Conservation (phyloP, 1,139 yeast genomes). For the Blastobotrys serpentis region DNA sequence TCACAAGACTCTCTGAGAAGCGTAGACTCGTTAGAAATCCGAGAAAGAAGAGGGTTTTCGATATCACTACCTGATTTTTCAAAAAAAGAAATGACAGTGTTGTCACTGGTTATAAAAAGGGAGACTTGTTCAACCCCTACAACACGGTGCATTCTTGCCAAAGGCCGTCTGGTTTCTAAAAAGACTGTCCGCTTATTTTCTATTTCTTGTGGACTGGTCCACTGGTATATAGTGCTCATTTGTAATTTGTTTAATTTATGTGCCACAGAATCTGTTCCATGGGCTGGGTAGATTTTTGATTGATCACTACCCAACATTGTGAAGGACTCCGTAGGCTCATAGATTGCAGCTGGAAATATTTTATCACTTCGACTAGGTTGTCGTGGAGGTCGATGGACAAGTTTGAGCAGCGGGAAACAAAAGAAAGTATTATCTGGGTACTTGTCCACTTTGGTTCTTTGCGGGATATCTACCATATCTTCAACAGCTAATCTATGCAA, state of each 20-base stretch:
- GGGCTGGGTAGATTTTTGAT: neutral
- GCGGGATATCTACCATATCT: conserved; percentile 59
- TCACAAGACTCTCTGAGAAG: conserved; percentile 50
- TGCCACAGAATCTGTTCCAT: conserved; percentile 6
- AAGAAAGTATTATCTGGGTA: conserved; percentile 51
- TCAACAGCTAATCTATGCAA: conserved; percentile 53
- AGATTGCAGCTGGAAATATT: neutral
- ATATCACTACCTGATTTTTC: conserved; percentile 53
- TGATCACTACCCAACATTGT: neutral
- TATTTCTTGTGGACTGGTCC: conserved; percentile 38
- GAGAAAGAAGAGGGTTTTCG: conserved; percentile 48
- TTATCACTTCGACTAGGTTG: conserved; percentile 8
- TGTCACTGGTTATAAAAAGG: conserved; percentile 45
- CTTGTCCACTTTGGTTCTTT: conserved; percentile 53
- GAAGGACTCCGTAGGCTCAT: conserved; percentile 1
- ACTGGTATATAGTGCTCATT: conserved; percentile 38
- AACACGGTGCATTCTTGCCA: conserved; percentile 44
- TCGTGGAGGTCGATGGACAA: conserved; percentile 35
- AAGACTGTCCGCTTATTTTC: conserved; percentile 24
- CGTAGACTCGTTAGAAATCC: conserved; percentile 47
- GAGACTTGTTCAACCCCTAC: conserved; percentile 58
- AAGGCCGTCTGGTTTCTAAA: conserved; percentile 48
- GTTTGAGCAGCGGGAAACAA: conserved; percentile 50
- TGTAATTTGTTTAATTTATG: conserved; percentile 15
- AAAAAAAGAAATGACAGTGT: conserved; percentile 52